These are phyloP conservation scores for Actinomortierella ambigua DNA, from an alignment of 371 early-diverging fungal genomes.

Conservation along the genomic window DNA sequence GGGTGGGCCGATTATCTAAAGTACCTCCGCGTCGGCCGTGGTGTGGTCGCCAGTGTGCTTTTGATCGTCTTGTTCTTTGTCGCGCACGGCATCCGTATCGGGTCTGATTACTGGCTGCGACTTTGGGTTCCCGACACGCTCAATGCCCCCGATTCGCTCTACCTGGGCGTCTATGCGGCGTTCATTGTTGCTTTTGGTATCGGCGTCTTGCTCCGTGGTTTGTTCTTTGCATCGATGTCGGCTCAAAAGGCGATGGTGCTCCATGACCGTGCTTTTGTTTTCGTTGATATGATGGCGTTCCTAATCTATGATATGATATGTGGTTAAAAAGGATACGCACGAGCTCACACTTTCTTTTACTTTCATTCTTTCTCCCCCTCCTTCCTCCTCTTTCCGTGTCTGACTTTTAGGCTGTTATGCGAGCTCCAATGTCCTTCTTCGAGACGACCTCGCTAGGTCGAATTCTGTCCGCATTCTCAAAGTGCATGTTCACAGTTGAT, in stretches of 20 bases:
- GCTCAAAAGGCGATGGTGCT: slow-evolving; percentile 48
- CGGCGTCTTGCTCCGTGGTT: slow-evolving; percentile 50
- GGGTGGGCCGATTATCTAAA: slow-evolving; percentile 27
- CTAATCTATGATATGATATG: too few species aligned
- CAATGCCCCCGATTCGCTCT: slow-evolving; percentile 41
- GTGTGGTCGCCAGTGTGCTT: slow-evolving; percentile 7
- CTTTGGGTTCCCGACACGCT: slow-evolving; percentile 57
- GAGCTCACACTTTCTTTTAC: too few species aligned
- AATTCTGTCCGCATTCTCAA: slow-evolving; percentile 68
- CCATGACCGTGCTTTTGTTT: slow-evolving; percentile 45
- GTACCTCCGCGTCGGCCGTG: slow-evolving; percentile 21
- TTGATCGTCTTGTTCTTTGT: slow-evolving; percentile 15
- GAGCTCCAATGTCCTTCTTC: slow-evolving; percentile 73
- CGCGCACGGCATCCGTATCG: slow-evolving; percentile 22
- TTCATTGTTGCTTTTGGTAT: slow-evolving; percentile 47
- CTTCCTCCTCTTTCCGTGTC: too few species aligned
- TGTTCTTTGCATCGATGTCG: slow-evolving; percentile 42
- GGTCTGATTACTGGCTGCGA: slow-evolving; percentile 56
- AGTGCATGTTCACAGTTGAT: slow-evolving; percentile 53
- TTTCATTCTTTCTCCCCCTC: neutral
- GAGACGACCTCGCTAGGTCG: slow-evolving; percentile 87
- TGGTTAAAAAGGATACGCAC: too few species aligned
- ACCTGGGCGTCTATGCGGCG: slow-evolving; percentile 58
- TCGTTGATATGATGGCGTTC: too few species aligned
- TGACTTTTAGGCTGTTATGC: slow-evolving; percentile 53